Conservation (phyloP, 139 green algal species). For the Diplosphaera chodatii region DNA sequence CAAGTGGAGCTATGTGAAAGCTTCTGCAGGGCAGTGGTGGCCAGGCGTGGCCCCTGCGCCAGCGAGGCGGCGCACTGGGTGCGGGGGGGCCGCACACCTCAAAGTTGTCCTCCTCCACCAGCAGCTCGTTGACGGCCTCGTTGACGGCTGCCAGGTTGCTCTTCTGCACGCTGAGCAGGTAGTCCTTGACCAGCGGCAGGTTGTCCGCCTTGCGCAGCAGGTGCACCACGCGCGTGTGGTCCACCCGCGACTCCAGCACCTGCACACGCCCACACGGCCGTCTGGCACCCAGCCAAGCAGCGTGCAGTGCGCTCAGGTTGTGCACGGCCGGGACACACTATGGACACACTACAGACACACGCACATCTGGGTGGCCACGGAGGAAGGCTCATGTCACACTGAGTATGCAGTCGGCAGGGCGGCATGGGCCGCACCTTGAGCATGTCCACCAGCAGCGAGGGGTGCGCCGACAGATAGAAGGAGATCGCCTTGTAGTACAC, state of each 20-base stretch:
- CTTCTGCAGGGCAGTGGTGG: no score
- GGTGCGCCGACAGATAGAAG: constrained; percentile 98
- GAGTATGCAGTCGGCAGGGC: no score
- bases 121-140: constrained; percentile 90
- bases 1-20: no score
- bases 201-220: constrained; percentile 81
- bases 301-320: no score
- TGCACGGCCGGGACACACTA: no score
- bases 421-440: constrained; percentile 72
- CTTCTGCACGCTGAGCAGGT: constrained; percentile 91
- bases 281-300: no score
- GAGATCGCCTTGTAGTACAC: constrained; percentile 91
- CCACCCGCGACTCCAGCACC: constrained; percentile 83
- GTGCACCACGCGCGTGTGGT: constrained; percentile 89
- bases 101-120: constrained; percentile 96
- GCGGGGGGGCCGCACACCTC: constrained; percentile 21
- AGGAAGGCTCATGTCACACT: no score
- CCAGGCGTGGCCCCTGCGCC: no score
- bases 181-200: constrained; percentile 94
- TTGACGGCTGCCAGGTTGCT: constrained; percentile 84
- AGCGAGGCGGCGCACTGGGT: no score
- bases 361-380: no score
- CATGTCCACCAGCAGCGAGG: constrained; percentile 91
- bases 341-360: no score
- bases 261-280: no score